Base-by-base conservation (phyloP, 2,329 filamentous ascomycete species). In the Hypocrella siamensis region DNA sequence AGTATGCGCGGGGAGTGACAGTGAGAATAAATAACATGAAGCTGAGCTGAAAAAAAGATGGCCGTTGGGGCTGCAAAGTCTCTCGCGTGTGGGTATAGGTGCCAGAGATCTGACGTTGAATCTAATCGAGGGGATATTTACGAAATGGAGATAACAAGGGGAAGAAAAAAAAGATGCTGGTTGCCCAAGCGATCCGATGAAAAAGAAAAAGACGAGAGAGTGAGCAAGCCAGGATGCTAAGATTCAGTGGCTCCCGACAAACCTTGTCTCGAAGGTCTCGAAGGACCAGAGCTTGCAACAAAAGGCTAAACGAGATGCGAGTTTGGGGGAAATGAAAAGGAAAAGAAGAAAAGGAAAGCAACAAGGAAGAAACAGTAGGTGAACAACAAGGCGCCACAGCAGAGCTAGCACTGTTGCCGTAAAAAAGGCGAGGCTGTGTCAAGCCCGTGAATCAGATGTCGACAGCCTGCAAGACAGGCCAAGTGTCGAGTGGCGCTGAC, bases 101-200 rank as follows among this genome's bases (percentile, higher is more conserved):
- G 12, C 7, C 12, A 22, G 7, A 22, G 12, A n/a, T 18, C 27
- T 18, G 25, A 27, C 25, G 10, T 22, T 22, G 8, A 7, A 8
- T 22, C 21, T 12, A n/a, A n/a, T n/a, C n/a, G n/a, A n/a, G n/a
- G n/a, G n/a, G n/a, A n/a, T n/a, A n/a, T n/a, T n/a, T n/a, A n/a
- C n/a, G n/a, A n/a, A n/a, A n/a, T n/a, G n/a, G n/a, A n/a, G n/a
- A n/a, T n/a, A n/a, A n/a, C n/a, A n/a, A n/a, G n/a, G 10, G 18
- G 25, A 31, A 4, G 28, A 26, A 19, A 17, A 40, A 45, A 42
- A 42, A 38, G 40, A 51, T 49, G 47, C 52, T 60, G 58, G 60
- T 63, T 61, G 57, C 67, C 68, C 58, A 62, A 66, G 67, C 65
- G n/a, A n/a, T n/a, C n/a, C n/a, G n/a, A n/a, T n/a, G n/a, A n/a